Conservation (phyloP, 1,284 basidiomycete genomes). For the Prillingera fragicola region DNA sequence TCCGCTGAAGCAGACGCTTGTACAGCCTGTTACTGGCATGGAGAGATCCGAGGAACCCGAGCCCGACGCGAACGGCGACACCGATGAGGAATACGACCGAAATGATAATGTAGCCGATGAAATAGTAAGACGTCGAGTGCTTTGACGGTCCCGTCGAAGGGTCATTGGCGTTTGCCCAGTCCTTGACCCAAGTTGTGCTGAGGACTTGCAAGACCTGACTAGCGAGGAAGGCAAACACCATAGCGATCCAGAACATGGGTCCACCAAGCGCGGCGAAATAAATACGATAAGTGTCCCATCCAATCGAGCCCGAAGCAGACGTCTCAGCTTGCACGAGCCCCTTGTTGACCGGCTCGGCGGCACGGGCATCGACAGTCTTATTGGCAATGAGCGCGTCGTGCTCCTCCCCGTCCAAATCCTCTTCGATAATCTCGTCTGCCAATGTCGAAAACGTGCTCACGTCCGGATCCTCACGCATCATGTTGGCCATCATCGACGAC, state of each 20-base stretch:
- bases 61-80: constrained; percentile 36
- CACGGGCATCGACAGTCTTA: constrained; percentile 25
- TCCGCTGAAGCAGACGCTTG: constrained; percentile 33
- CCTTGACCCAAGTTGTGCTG: constrained; percentile 45
- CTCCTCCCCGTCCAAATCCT: constrained; percentile 57
- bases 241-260: constrained; percentile 35
- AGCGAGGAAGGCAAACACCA: constrained; percentile 33
- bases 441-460: too few species aligned
- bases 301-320: constrained; percentile 34
- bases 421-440: constrained; percentile 32
- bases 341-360: constrained; percentile 29
- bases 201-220: constrained; percentile 42
- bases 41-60: constrained; percentile 39
- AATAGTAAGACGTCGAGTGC: constrained; percentile 33
- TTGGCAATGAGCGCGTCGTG: constrained; percentile 55
- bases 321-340: constrained; percentile 42
- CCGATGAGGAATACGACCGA: constrained; percentile 36
- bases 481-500: too few species aligned
- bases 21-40: constrained; percentile 39
- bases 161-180: constrained; percentile 40
- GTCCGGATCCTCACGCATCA: too few species aligned
- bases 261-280: constrained; percentile 42
- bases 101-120: constrained; percentile 38
- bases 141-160: constrained; percentile 2
- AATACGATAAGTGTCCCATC: constrained; percentile 32